Conservation (phyloP, 305 asterid genomes). For the Plantago lanceolata region DNA sequence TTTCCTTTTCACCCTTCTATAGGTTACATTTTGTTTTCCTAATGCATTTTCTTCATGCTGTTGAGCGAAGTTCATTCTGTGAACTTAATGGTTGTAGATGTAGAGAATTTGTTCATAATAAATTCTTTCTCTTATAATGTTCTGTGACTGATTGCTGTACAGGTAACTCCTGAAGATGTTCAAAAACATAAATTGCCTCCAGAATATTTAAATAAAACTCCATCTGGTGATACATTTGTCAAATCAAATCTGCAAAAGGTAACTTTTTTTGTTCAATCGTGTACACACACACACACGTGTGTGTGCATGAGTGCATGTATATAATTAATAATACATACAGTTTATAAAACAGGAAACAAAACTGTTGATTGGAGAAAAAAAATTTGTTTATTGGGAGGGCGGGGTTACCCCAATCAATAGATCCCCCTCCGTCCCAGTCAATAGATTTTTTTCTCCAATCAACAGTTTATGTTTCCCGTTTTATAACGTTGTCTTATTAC, state of each 20-base stretch:
- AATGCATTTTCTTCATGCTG: neutral
- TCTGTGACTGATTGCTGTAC: constrained; percentile 25
- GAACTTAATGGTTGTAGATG: constrained; percentile 2
- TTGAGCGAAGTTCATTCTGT: constrained; percentile 10
- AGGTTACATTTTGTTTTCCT: neutral
- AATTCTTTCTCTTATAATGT: constrained; percentile 16
- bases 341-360: too few species aligned
- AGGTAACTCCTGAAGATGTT: constrained; percentile 87
- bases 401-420: too few species aligned
- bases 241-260: constrained; percentile 90
- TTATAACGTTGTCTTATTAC: too few species aligned
- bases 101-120: constrained; percentile 6
- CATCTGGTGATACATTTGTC: constrained; percentile 96
- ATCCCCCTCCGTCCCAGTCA: too few species aligned
- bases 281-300: too few species aligned
- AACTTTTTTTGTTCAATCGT: constrained; percentile 13
- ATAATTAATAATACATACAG: too few species aligned
- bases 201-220: constrained; percentile 81
- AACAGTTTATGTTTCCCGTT: too few species aligned
- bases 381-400: too few species aligned
- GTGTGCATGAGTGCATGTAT: too few species aligned
- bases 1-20: constrained; percentile 15
- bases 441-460: too few species aligned
- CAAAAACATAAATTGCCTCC: constrained; percentile 77
- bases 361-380: too few species aligned